A percentile compares a stretch with the other conserved stretches of the same genome.
phyloP scores from a whole-genome alignment of 2,329 filamentous ascomycete species.

The Microsporum audouinii region DNA sequence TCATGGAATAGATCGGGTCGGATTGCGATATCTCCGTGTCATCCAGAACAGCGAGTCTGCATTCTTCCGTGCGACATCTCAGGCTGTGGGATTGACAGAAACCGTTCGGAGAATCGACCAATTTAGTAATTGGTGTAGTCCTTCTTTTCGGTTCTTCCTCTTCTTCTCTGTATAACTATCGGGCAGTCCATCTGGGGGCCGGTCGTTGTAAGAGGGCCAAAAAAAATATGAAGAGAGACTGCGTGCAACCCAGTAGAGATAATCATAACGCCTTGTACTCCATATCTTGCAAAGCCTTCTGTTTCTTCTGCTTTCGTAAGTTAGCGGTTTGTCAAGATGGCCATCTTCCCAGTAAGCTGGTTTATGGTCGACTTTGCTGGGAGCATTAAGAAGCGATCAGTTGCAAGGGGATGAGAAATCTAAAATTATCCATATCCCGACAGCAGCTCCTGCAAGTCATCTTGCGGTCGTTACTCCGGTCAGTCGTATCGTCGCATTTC shows the following conservation, averaged over 20 bases:
- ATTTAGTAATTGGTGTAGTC: not conserved
- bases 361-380: not conserved
- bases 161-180: not conserved
- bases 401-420: constrained; percentile 1
- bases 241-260: not conserved
- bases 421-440: not conserved
- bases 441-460: not conserved
- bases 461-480: not conserved
- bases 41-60: not conserved
- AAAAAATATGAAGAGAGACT: not conserved
- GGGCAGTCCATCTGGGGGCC: not conserved
- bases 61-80: not conserved
- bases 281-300: not conserved
- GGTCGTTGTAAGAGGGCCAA: not conserved
- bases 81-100: not conserved
- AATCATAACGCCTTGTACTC: not conserved
- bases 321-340: not conserved
- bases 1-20: not conserved
- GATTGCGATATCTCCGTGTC: not conserved
- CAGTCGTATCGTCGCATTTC: not conserved
- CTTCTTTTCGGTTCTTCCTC: not conserved
- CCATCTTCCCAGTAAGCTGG: not conserved
- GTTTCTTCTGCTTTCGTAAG: not conserved
- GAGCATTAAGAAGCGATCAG: not conserved
- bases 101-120: not conserved